Conservation (phyloP, 192 early-diverging fungal species). For the Jimgerdemannia lactiflua region DNA sequence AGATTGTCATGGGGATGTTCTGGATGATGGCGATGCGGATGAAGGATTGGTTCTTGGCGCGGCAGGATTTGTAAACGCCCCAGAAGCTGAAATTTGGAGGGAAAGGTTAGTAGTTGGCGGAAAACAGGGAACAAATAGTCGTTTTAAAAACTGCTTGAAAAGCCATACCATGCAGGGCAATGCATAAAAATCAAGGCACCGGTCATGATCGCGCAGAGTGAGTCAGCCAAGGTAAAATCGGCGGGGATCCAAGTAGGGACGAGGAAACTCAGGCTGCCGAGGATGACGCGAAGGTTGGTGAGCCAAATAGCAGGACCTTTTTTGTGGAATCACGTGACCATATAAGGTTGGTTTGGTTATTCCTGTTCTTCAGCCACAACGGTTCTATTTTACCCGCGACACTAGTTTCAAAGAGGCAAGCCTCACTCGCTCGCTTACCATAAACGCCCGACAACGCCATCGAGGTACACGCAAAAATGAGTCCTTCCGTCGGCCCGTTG, state of each 20-base stretch:
- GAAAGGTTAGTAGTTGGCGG: background rate
- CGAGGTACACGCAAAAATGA: constrained; percentile 62
- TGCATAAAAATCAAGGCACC: constrained; percentile 24
- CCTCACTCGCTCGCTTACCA: constrained; percentile 27
- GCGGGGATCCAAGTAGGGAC: constrained; percentile 9
- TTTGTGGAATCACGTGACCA: background rate
- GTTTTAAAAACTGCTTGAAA: too few relatives aligned
- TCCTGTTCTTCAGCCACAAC: too few relatives aligned
- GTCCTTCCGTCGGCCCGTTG: constrained; percentile 86
- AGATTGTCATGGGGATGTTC: constrained; percentile 61
- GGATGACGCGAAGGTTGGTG: background rate
- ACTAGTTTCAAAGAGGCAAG: too few relatives aligned
- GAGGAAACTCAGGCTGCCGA: background rate
- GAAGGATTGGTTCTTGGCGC: constrained; percentile 60
- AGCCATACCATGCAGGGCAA: constrained; percentile 28
- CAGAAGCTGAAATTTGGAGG: constrained; percentile 17
- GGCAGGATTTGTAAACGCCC: constrained; percentile 36
- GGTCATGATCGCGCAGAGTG: constrained; percentile 16
- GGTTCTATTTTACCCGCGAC: too few relatives aligned
- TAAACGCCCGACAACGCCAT: constrained; percentile 71
- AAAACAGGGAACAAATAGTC: too few relatives aligned
- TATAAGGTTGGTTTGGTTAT: too few relatives aligned
- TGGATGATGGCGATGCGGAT: constrained; percentile 52
- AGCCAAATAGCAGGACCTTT: background rate
- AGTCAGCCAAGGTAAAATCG: constrained; percentile 6